Conservation (phyloP, 192 early-diverging fungal species). For the Backusella luteola region DNA sequence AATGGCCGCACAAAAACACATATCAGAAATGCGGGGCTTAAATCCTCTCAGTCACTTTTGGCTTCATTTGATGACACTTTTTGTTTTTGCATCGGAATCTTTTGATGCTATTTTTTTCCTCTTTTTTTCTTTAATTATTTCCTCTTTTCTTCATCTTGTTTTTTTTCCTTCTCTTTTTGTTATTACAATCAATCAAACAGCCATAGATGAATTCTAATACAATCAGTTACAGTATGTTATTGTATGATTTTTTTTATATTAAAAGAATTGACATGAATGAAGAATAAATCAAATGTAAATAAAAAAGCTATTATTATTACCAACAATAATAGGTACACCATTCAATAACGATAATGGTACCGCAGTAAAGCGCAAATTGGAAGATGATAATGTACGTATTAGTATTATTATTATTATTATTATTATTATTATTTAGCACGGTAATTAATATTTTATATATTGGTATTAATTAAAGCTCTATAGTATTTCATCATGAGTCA, state of each 20-base stretch:
- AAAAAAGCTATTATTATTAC: neutral
- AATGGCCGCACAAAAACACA: neutral
- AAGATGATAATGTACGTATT: neutral
- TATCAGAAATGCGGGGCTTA: neutral
- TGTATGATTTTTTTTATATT: neutral
- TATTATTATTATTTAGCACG: neutral
- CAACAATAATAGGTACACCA: neutral
- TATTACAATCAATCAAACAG: neutral
- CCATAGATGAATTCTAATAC: neutral
- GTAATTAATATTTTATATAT: neutral
- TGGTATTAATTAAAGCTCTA: neutral
- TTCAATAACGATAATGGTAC: neutral
- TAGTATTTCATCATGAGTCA: neutral
- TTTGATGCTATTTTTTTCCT: neutral
- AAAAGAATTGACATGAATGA: neutral
- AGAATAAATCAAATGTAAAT: neutral
- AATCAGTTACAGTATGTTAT: neutral
- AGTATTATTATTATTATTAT: neutral
- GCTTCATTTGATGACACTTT: neutral
- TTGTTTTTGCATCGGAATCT: neutral
- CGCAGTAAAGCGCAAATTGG: slow-evolving; percentile 4
- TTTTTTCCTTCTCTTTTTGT: neutral
- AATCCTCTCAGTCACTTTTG: neutral
- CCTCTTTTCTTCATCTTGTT: neutral
- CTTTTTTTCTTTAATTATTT: neutral